These are phyloP conservation scores for Vararia minispora DNA, from an alignment of 768 basidiomycete genomes.

Conservation along the genomic window DNA sequence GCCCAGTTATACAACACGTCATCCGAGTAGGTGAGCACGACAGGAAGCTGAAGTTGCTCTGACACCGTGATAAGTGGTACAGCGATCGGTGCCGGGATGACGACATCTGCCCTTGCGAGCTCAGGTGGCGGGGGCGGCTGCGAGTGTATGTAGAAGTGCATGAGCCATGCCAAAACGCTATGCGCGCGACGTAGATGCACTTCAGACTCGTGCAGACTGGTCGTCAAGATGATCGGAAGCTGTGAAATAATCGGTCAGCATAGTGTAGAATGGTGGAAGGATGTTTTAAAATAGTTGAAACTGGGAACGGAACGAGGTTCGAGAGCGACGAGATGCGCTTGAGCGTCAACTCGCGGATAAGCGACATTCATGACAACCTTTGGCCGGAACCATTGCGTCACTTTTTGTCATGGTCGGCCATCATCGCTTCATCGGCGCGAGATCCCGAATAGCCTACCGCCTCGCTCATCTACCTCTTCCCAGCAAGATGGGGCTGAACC, in stretches of 20 bases:
- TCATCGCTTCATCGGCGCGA: conserved; percentile 1
- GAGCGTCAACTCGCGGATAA: too few relatives aligned
- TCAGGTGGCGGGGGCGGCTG: conserved; percentile 18
- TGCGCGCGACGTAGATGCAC: conserved; percentile 42
- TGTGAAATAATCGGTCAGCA: conserved; percentile 13
- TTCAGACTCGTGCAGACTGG: conserved; percentile 27
- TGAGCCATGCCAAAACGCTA: conserved; percentile 40
- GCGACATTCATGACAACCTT: background rate
- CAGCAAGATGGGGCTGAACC: too few relatives aligned
- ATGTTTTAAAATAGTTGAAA: too few relatives aligned
- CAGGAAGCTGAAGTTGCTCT: conserved; percentile 65
- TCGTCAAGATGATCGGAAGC: conserved; percentile 31
- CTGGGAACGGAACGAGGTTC: too few relatives aligned
- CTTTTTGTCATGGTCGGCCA: background rate
- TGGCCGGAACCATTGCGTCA: conserved; percentile 1
- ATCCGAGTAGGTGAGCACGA: conserved; percentile 84
- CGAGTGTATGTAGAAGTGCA: conserved; percentile 47
- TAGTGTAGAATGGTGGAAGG: background rate
- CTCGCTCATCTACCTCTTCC: too few relatives aligned
- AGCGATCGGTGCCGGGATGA: conserved; percentile 60
- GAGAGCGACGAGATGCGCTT: too few relatives aligned
- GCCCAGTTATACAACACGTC: conserved; percentile 85
- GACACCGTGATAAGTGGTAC: conserved; percentile 69
- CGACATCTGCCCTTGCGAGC: conserved; percentile 32
- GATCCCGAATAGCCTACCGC: background rate